Percentiles rank a stretch among this genome's conserved stretches.
phyloP scores from a whole-genome alignment of 129 eudicot species.

The Ambrosia trifida region DNA sequence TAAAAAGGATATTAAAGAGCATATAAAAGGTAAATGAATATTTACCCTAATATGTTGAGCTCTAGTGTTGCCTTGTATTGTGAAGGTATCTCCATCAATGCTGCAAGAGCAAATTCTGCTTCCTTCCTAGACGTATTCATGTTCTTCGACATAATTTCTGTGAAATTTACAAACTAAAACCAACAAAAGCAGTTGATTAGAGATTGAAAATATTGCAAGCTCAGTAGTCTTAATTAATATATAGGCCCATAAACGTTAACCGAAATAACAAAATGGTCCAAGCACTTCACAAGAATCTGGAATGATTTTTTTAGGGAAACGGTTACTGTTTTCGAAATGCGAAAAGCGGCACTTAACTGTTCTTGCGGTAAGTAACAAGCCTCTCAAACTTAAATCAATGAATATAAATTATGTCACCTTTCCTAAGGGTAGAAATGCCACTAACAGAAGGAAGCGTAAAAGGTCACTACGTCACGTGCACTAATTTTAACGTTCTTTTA shows the following conservation, averaged over 20 bases:
- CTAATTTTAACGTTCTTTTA: too few species aligned
- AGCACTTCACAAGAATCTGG: not conserved
- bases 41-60: conserved; percentile 70
- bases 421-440: too few species aligned
- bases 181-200: conserved; percentile 10
- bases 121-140: conserved; percentile 65
- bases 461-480: too few species aligned
- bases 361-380: too few species aligned
- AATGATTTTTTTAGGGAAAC: not conserved
- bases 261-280: conserved; percentile 3
- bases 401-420: too few species aligned
- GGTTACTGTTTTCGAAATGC: not conserved
- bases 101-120: conserved; percentile 82
- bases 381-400: too few species aligned
- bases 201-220: conserved; percentile 4
- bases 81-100: conserved; percentile 91
- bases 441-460: too few species aligned
- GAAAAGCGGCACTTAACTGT: not conserved
- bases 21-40: conserved; percentile 4
- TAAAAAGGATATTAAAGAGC: not conserved
- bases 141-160: conserved; percentile 81
- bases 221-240: not conserved
- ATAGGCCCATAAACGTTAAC: not conserved
- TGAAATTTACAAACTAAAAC: conserved; percentile 82
- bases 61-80: conserved; percentile 91